phyloP scores from a whole-genome alignment of 352 stramenopile genomes.

The Paralagenidium karlingii region DNA sequence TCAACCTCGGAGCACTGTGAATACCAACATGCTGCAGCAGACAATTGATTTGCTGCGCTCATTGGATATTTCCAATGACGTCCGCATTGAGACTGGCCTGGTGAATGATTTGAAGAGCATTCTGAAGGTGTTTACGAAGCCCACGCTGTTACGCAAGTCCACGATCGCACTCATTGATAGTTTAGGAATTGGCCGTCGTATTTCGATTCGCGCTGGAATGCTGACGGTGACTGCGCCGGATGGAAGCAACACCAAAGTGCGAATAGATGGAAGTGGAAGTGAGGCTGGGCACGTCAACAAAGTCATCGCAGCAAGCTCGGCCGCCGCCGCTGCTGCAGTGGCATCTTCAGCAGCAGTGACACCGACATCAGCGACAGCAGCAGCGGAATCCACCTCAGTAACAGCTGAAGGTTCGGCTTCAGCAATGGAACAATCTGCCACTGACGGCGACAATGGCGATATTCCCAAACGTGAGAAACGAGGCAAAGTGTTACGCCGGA shows the following conservation, averaged over 20 bases:
- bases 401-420: neutral
- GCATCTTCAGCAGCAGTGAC: conserved; percentile 1
- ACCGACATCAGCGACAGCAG: conserved; percentile 1
- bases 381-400: neutral
- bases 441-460: no score
- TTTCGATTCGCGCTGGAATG: conserved; percentile 7
- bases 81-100: conserved; percentile 52
- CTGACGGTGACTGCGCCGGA: conserved; percentile 12
- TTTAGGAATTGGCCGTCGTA: conserved; percentile 48
- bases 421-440: neutral
- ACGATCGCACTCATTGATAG: conserved; percentile 59
- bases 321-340: conserved; percentile 4
- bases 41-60: conserved; percentile 64
- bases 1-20: conserved; percentile 30
- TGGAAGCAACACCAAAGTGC: conserved; percentile 7
- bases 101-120: conserved; percentile 68
- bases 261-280: conserved; percentile 3
- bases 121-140: conserved; percentile 67
- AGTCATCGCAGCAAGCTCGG: no score
- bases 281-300: no score
- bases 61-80: conserved; percentile 61
- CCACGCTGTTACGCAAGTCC: conserved; percentile 57
- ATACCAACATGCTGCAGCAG: conserved; percentile 62
- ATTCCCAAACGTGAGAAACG: conserved; percentile 39
- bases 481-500: conserved; percentile 41